Conservation (phyloP, 305 asterid genomes). For the Withania somnifera region DNA sequence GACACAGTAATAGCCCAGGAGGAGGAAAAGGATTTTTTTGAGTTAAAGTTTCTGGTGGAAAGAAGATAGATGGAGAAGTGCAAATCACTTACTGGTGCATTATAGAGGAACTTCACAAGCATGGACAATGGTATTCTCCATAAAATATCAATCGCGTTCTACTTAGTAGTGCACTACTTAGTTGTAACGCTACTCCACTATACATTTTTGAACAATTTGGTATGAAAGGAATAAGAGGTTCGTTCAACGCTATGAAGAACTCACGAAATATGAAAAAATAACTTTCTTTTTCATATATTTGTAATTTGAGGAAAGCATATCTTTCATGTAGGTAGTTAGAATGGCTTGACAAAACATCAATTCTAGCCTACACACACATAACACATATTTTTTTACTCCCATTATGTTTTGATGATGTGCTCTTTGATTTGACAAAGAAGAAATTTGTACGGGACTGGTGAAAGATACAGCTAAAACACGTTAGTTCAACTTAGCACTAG, state of each 20-base stretch:
- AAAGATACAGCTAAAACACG: background rate
- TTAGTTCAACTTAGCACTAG: background rate
- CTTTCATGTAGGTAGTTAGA: background rate
- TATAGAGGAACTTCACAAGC: too few relatives aligned
- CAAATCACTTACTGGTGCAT: too few relatives aligned
- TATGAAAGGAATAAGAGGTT: background rate
- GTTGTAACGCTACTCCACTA: background rate
- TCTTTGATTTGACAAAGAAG: background rate
- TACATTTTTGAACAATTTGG: background rate
- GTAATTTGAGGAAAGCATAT: background rate
- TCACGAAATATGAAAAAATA: background rate
- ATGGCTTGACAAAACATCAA: background rate
- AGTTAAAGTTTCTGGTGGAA: too few relatives aligned
- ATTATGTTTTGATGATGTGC: background rate
- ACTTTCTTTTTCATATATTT: background rate
- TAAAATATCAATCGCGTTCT: too few relatives aligned
- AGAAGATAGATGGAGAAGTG: too few relatives aligned
- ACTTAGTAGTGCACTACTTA: too few relatives aligned
- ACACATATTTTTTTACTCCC: background rate
- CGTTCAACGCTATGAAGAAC: background rate
- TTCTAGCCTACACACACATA: background rate
- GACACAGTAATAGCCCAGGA: too few relatives aligned
- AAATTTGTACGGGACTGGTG: background rate
- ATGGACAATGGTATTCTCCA: too few relatives aligned
- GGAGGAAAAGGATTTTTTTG: too few relatives aligned